Conservation (phyloP, 2,329 filamentous ascomycete species). For the Colletotrichum noveboracense region DNA sequence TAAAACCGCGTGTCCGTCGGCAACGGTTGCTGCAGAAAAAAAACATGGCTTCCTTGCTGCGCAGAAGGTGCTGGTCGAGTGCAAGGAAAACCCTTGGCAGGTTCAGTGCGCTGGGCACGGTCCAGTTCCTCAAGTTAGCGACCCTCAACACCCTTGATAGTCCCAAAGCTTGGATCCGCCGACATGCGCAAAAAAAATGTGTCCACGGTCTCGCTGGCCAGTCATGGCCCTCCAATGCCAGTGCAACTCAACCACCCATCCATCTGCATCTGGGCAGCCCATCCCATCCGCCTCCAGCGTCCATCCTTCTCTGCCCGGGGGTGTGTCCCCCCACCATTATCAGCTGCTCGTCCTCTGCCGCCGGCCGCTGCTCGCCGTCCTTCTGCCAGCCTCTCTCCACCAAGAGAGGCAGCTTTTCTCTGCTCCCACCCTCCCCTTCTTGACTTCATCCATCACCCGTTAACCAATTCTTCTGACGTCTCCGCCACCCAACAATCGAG, state of each 20-base stretch:
- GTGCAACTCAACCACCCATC: background rate
- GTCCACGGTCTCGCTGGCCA: background rate
- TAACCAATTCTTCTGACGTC: background rate
- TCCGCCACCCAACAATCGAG: background rate
- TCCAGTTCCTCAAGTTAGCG: background rate
- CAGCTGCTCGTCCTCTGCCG: constrained; percentile 2
- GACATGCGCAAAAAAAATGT: background rate
- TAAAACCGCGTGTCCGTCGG: background rate
- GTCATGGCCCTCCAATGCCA: constrained; percentile 4
- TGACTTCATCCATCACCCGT: background rate
- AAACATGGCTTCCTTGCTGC: background rate
- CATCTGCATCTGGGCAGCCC: background rate
- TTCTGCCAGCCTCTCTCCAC: constrained; percentile 20
- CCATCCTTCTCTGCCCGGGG: background rate
- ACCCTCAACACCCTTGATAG: background rate
- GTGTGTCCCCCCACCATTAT: constrained; percentile 15
- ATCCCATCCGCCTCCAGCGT: background rate
- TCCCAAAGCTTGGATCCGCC: background rate
- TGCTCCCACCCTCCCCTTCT: background rate
- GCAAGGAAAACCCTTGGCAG: background rate
- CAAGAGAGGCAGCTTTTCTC: constrained; percentile 17
- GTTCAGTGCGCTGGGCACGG: background rate
- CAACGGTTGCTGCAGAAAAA: background rate
- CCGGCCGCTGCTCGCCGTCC: background rate
- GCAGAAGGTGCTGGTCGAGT: background rate